Evolutionary conservation across 805 yeast genomes (phyloP), one percentile per base, ranked within the genome.

Genomic region (Pichia eremophila): DNA sequence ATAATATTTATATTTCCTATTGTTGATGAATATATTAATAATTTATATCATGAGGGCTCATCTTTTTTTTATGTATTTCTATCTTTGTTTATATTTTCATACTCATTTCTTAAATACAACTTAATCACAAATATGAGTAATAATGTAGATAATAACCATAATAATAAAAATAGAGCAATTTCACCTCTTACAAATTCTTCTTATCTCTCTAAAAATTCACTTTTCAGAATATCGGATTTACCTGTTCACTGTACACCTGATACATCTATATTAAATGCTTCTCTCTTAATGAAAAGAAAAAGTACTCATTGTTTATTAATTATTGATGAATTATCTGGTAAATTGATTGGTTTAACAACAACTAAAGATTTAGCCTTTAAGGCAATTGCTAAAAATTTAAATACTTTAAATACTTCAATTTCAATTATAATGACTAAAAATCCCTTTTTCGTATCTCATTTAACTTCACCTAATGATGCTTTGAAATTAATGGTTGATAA

Each of bases 361-460:
- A 70, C 77, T 0, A 71, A 70, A 49, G 77, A 72, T 53, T 55
- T 72, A n/a, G 75, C 75, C 0, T 69, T 69, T 38, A 61, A 72
- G 36, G 73, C 68, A 5, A 64, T 66, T 15, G 69, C 70, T 0
- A 45, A 50, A 25, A 65, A 60, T 8, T 15, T 35, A 2, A 59
- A 61, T 22, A 22, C 25, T 38, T 49, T 52, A 14, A 17, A 43
- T 1, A 59, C 69, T 2, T 53, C 54, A 5, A 69, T 71, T 6
- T 60, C 57, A 32, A 57, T 59, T 25, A 69, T 72, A 12, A 69
- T 71, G 75, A 68, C 77, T 0, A 52, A 51, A 2, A 57, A 57
- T 17, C 77, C 77, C 0, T 56, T 60, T 25, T 63, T 62, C 31
- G 61, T 67, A 12, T 65, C 67, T 10, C 57, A 60, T 42, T 57